Percentiles rank a stretch among this genome's conserved stretches.
These are phyloP conservation scores for Fusarium xyrophilum DNA, from an alignment of 2,329 filamentous ascomycete genomes.

Conservation along the genomic window DNA sequence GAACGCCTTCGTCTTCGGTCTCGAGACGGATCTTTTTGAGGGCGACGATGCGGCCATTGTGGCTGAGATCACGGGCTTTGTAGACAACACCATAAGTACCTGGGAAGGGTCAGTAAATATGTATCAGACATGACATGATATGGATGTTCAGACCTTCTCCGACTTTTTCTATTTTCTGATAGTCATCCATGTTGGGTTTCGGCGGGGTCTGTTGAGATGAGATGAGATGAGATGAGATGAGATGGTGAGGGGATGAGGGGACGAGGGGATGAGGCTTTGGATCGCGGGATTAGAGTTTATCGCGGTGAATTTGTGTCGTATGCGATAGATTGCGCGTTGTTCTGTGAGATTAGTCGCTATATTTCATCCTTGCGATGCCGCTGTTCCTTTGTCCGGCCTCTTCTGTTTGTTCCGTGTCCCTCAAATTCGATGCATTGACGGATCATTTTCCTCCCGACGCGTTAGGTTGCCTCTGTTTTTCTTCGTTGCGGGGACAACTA, in stretches of 20 bases:
- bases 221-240: no score
- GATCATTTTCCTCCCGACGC: conserved; percentile 30
- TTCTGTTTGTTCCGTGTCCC: conserved; percentile 16
- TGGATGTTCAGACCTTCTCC: conserved; percentile 72
- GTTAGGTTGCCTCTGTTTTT: conserved; percentile 8
- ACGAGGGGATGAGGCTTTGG: conserved; percentile 8
- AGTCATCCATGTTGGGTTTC: conserved; percentile 77
- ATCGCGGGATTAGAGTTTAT: conserved; percentile 7
- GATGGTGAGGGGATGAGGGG: no score
- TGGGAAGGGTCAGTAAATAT: conserved; percentile 46
- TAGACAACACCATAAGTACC: conserved; percentile 96
- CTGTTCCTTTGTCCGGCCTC: neutral
- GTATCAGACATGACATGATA: neutral
- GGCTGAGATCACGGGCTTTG: conserved; percentile 85
- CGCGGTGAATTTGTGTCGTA: neutral
- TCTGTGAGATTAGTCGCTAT: neutral
- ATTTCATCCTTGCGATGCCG: neutral
- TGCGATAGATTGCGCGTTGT: neutral
- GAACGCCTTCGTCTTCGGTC: conserved; percentile 92
- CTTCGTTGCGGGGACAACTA: conserved; percentile 28
- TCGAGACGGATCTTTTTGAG: conserved; percentile 96
- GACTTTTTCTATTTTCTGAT: conserved; percentile 96
- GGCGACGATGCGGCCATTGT: conserved; percentile 84
- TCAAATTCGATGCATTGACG: conserved; percentile 21
- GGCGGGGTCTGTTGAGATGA: conserved; percentile 2